These are phyloP conservation scores for Uncinocarpus reesii DNA, from an alignment of 2,329 filamentous ascomycete genomes.

Conservation along the genomic window DNA sequence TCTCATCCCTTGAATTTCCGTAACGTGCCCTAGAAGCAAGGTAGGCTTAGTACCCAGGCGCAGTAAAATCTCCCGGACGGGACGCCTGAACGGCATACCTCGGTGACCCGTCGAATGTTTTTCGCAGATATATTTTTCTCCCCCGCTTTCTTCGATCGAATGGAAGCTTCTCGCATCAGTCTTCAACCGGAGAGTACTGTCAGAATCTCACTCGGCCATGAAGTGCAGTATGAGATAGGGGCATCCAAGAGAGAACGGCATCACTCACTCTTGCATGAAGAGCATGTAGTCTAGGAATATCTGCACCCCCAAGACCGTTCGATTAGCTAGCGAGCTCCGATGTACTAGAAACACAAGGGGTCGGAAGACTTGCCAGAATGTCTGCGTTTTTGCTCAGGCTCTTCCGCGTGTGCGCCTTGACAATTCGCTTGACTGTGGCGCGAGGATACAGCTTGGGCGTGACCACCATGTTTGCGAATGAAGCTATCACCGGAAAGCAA, in stretches of 20 bases:
- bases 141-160: conserved; percentile 62
- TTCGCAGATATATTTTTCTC: conserved; percentile 65
- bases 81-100: conserved; percentile 53
- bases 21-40: conserved; percentile 46
- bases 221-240: background rate
- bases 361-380: conserved; percentile 55
- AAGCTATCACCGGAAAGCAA: background rate
- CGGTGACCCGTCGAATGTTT: conserved; percentile 66
- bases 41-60: background rate
- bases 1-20: conserved; percentile 58
- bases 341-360: background rate
- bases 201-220: background rate
- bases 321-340: background rate
- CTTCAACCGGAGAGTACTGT: conserved; percentile 34
- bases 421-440: conserved; percentile 73
- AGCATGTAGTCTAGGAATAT: conserved; percentile 76
- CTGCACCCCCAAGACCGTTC: conserved; percentile 39
- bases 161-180: conserved; percentile 67
- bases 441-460: conserved; percentile 72
- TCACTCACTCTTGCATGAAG: conserved; percentile 57
- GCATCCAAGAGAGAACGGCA: background rate
- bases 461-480: conserved; percentile 43
- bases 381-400: conserved; percentile 77
- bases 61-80: background rate
- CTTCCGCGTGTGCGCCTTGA: conserved; percentile 77